A percentile compares a stretch with the other conserved stretches of the same genome.
These are phyloP conservation scores for Circinella minor DNA, from an alignment of 371 early-diverging fungal species.

Conservation along the genomic window DNA sequence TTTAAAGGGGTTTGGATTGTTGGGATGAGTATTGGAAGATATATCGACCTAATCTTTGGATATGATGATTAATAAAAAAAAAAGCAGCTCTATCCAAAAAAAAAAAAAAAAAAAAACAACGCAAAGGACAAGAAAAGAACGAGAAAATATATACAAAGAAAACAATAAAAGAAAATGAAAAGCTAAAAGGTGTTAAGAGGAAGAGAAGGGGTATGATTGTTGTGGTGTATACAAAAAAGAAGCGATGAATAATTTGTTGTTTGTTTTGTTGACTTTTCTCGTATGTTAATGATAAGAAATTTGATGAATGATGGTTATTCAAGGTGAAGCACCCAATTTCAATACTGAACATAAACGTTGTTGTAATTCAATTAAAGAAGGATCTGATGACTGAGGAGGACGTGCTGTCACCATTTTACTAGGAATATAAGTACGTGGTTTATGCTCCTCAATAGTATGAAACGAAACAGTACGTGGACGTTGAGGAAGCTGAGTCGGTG, in stretches of 20 bases:
- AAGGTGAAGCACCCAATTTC: conserved; percentile 13
- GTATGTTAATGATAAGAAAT: not conserved
- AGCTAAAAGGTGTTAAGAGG: too few relatives aligned
- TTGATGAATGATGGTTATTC: not conserved
- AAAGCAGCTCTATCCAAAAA: too few relatives aligned
- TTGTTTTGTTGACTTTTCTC: not conserved
- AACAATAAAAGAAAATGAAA: too few relatives aligned
- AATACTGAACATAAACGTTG: conserved; percentile 1
- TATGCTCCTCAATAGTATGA: conserved; percentile 2
- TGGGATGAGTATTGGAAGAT: too few relatives aligned
- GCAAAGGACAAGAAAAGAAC: too few relatives aligned
- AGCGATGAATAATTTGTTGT: not conserved
- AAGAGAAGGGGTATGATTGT: too few relatives aligned
- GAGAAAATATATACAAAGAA: too few relatives aligned
- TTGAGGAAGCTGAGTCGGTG: not conserved
- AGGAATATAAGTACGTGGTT: conserved; percentile 1
- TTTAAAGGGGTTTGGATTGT: too few relatives aligned
- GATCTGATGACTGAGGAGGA: not conserved
- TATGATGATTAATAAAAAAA: too few relatives aligned
- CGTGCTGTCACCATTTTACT: conserved; percentile 11
- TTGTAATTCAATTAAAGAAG: conserved; percentile 7
- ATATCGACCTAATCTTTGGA: too few relatives aligned
- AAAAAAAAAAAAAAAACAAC: too few relatives aligned
- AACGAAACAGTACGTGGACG: not conserved
- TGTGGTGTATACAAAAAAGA: not conserved